Conservation (phyloP, 2,329 filamentous ascomycete species). For the Hirsutella rhossiliensis region DNA sequence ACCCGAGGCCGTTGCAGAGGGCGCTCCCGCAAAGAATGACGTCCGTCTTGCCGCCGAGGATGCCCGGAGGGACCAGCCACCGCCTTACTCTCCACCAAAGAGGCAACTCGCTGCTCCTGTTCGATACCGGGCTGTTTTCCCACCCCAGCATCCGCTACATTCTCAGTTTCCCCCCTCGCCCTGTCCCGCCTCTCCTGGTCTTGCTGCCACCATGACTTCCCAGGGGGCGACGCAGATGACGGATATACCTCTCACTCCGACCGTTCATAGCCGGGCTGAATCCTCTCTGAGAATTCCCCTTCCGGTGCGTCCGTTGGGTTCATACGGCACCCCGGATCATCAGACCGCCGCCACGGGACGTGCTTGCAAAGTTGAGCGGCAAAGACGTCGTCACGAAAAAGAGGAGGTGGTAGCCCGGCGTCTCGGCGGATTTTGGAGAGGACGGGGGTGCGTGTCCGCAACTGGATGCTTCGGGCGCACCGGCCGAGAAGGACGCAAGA, state of each 20-base stretch:
- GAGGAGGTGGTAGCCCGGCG: conserved; percentile 49
- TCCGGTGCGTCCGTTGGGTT: conserved; percentile 31
- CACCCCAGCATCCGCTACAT: conserved; percentile 36
- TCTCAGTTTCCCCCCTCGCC: conserved; percentile 43
- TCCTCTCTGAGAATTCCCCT: conserved; percentile 14
- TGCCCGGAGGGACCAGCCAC: conserved; percentile 29
- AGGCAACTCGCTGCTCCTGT: conserved; percentile 22
- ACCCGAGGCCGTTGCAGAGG: neutral
- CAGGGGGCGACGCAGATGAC: conserved; percentile 48
- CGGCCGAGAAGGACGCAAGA: conserved; percentile 51
- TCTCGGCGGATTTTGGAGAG: conserved; percentile 51
- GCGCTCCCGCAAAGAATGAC: conserved; percentile 24
- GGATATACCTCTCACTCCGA: conserved; percentile 42
- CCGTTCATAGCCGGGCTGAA: conserved; percentile 11
- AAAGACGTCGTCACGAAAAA: conserved; percentile 47
- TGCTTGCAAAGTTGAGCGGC: conserved; percentile 34
- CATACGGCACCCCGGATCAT: conserved; percentile 32
- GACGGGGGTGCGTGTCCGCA: conserved; percentile 48
- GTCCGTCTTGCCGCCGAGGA: conserved; percentile 24
- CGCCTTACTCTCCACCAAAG: conserved; percentile 42
- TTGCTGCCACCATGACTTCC: conserved; percentile 49
- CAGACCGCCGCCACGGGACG: conserved; percentile 26
- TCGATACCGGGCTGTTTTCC: conserved; percentile 46
- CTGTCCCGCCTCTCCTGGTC: conserved; percentile 48
- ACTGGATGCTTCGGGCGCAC: conserved; percentile 53